Evolutionary conservation across 768 basidiomycete species (phyloP).

Genomic region (Rhizopogon sp.): DNA sequence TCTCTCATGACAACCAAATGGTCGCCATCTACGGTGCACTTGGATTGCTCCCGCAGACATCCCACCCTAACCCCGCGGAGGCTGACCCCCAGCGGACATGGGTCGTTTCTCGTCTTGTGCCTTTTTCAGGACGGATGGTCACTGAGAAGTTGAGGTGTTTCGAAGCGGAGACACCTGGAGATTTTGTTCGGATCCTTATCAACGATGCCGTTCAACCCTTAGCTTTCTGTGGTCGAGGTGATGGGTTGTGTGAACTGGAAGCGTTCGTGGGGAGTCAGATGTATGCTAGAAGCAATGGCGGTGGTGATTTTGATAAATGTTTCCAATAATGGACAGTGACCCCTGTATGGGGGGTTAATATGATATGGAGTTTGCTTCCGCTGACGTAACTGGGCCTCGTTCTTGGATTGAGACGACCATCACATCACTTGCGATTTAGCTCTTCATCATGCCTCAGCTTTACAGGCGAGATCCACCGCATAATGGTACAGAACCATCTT

Average conservation of each 20-base stretch:
- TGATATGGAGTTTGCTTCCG: neutral
- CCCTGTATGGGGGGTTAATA: neutral
- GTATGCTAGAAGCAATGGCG: constrained; percentile 59
- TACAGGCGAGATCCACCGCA: constrained; percentile 18
- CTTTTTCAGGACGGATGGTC: constrained; percentile 73
- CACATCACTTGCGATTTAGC: constrained; percentile 15
- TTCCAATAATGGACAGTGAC: neutral
- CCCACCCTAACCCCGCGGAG: constrained; percentile 9
- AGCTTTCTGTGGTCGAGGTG: constrained; percentile 50
- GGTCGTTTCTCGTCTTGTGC: constrained; percentile 56
- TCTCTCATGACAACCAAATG: constrained; percentile 85
- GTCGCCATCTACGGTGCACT: constrained; percentile 65
- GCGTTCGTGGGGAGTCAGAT: constrained; percentile 63
- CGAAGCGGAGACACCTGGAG: constrained; percentile 17
- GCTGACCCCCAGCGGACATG: constrained; percentile 35
- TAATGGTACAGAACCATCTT: constrained; percentile 2
- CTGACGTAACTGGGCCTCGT: constrained; percentile 1
- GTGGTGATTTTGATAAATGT: constrained; percentile 44
- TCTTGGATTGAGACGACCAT: constrained; percentile 15
- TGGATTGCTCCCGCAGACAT: constrained; percentile 44
- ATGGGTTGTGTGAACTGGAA: constrained; percentile 57
- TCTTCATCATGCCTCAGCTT: constrained; percentile 24
- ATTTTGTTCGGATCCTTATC: constrained; percentile 71
- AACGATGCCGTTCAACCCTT: constrained; percentile 68
- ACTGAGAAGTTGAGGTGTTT: constrained; percentile 61